These are phyloP conservation scores for Tulasnella sp. DNA, from an alignment of 768 basidiomycete species.

Conservation along the genomic window DNA sequence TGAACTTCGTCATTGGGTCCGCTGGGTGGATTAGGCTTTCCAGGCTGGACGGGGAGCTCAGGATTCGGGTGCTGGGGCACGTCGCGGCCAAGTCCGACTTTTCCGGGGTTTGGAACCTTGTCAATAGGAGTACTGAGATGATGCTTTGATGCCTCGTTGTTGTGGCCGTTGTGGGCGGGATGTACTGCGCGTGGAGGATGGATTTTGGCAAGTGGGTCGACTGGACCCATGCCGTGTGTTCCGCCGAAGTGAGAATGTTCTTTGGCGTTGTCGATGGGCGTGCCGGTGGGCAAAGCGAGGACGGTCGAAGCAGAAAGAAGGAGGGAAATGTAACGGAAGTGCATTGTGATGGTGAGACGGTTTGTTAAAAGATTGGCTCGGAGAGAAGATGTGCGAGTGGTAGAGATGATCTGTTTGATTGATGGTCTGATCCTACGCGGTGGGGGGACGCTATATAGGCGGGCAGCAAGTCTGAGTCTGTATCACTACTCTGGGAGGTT, in stretches of 20 bases:
- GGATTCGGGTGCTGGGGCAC: neutral
- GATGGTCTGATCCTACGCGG: neutral
- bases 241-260: neutral
- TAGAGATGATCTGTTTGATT: neutral
- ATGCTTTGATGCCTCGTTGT: neutral
- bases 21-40: neutral
- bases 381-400: neutral
- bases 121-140: neutral
- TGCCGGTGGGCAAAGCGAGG: neutral
- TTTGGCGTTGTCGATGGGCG: neutral
- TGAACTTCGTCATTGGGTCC: neutral
- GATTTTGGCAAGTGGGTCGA: neutral
- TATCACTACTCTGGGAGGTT: neutral
- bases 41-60: neutral
- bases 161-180: neutral
- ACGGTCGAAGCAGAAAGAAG: neutral
- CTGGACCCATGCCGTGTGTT: neutral
- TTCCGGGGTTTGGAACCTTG: neutral
- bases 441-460: neutral
- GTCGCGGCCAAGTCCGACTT: slow-evolving; percentile 4
- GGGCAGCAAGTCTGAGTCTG: neutral
- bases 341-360: neutral
- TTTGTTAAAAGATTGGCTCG: neutral
- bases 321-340: slow-evolving; percentile 2
- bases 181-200: neutral